phyloP scores from a whole-genome alignment of 352 stramenopile species.

The Phytopythium vexans region DNA sequence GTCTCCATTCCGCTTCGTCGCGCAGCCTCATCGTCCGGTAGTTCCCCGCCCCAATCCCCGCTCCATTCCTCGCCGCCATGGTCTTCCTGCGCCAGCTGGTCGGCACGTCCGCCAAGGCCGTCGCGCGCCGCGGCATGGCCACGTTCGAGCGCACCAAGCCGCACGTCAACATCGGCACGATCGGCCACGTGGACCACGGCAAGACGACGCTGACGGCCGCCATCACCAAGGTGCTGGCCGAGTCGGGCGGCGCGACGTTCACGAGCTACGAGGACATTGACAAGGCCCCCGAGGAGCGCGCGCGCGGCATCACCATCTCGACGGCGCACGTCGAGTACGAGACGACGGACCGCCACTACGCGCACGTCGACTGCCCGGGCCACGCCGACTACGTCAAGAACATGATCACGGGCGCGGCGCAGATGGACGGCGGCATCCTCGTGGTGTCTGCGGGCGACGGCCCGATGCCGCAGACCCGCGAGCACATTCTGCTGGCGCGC shows the following conservation, averaged over 20 bases:
- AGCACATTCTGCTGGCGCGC: conserved; percentile 96
- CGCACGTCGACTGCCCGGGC: conserved; percentile 68
- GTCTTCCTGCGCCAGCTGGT: conserved; percentile 28
- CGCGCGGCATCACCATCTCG: conserved; percentile 8
- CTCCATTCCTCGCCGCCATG: conserved; percentile 6
- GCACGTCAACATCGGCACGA: conserved; percentile 98
- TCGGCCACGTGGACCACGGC: conserved; percentile 53
- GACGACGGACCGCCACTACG: conserved; percentile 19
- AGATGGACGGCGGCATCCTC: conserved; percentile 5
- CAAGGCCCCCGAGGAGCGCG: conserved; percentile 8
- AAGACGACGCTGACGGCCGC: neutral
- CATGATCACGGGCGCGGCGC: conserved; percentile 9
- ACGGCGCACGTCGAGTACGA: neutral
- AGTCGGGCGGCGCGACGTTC: conserved; percentile 94
- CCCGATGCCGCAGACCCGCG: conserved; percentile 78
- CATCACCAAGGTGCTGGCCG: conserved; percentile 38
- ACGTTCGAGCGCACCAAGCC: conserved; percentile 91
- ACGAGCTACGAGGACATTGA: conserved; percentile 13
- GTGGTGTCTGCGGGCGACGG: conserved; percentile 39
- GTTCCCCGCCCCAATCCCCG: conserved; percentile 7
- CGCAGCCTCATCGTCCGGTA: no score
- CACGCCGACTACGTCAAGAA: conserved; percentile 6
- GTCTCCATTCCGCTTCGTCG: no score
- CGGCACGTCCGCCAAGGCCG: conserved; percentile 12
- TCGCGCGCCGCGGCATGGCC: conserved; percentile 26